phyloP scores from a whole-genome alignment of 2,329 filamentous ascomycete genomes.

The Penicillium janthinellum region DNA sequence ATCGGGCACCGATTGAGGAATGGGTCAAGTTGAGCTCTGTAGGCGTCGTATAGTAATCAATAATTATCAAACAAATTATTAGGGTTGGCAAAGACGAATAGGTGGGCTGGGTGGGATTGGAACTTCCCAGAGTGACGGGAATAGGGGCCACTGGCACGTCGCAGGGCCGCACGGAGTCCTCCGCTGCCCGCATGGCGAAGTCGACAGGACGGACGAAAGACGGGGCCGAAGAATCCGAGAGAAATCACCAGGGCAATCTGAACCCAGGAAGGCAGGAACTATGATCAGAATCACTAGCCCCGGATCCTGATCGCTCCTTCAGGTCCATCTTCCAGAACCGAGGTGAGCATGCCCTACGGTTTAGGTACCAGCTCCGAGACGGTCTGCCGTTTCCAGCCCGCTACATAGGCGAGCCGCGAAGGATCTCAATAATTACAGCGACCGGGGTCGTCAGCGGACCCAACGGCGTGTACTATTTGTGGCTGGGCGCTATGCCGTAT shows the following conservation, averaged over 20 bases:
- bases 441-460: neutral
- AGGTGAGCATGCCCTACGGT: neutral
- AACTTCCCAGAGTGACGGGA: neutral
- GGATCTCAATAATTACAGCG: neutral
- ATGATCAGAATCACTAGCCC: conserved; percentile 6
- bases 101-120: neutral
- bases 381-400: neutral
- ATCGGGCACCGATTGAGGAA: conserved; percentile 1
- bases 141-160: neutral
- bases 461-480: neutral
- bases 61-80: neutral
- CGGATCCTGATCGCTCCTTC: conserved; percentile 8
- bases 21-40: neutral
- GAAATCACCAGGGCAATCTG: neutral
- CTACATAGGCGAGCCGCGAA: no score
- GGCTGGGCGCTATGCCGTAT: neutral
- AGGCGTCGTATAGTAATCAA: neutral
- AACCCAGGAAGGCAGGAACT: neutral
- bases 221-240: neutral
- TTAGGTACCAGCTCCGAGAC: conserved; percentile 1
- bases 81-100: neutral
- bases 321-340: neutral
- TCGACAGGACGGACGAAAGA: neutral
- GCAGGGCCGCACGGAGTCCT: neutral
- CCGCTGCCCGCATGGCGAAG: neutral